Percentiles rank a stretch among this genome's conserved stretches.
phyloP scores from a whole-genome alignment of 768 basidiomycete genomes.

The Tubosaeta brunneosetosa region DNA sequence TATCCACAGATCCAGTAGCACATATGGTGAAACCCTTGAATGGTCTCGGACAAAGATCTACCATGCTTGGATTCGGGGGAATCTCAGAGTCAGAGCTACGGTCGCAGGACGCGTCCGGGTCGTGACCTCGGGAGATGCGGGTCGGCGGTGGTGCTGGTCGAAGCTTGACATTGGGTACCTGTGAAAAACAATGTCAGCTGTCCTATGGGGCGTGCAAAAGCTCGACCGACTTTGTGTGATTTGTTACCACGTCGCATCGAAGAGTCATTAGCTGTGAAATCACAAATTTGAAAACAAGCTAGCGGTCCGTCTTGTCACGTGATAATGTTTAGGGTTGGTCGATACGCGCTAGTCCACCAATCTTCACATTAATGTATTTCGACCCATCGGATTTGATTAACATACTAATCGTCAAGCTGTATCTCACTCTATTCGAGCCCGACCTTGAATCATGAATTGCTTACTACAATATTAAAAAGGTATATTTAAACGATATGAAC shows the following conservation, averaged over 20 bases:
- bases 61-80: slow-evolving; percentile 40
- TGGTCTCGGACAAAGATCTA: slow-evolving; percentile 58
- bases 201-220: not conserved
- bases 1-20: slow-evolving; percentile 75
- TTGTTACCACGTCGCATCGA: slow-evolving; percentile 56
- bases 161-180: slow-evolving; percentile 83
- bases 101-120: slow-evolving; percentile 30
- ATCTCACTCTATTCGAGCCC: not conserved
- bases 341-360: slow-evolving; percentile 16
- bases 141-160: slow-evolving; percentile 51
- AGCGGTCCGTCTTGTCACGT: no score
- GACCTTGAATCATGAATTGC: no score
- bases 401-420: not conserved
- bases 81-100: slow-evolving; percentile 48
- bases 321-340: slow-evolving; percentile 24
- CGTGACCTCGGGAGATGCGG: slow-evolving; percentile 11
- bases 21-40: slow-evolving; percentile 63
- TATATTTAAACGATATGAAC: slow-evolving; percentile 1
- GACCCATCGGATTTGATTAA: no score
- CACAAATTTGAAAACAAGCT: no score
- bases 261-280: not conserved
- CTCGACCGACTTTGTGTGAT: slow-evolving; percentile 51
- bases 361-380: no score
- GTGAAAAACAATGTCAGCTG: not conserved
- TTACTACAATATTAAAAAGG: no score